Evolutionary conservation across 305 asterid genomes (phyloP).

Genomic region (Solanum hybrid): DNA sequence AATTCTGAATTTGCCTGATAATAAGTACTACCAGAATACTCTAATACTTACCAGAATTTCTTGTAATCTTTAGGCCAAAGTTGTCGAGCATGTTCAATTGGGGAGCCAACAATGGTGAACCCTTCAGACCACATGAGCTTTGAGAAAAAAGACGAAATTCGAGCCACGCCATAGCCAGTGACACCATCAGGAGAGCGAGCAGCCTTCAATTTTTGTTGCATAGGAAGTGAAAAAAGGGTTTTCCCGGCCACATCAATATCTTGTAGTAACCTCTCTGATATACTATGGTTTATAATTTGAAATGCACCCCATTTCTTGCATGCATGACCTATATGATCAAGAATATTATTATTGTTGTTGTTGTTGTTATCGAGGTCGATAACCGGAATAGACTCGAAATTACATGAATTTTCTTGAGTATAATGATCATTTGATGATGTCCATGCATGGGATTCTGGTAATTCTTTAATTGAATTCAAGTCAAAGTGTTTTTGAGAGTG

Average conservation of each 20-base stretch:
- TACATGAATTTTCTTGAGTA: conserved; percentile 1
- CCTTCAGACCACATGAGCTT: conserved; percentile 98
- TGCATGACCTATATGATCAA: conserved; percentile 61
- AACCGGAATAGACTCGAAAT: conserved; percentile 38
- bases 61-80: conserved; percentile 70
- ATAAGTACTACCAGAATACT: background rate
- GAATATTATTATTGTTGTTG: conserved; percentile 18
- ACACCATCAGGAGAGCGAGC: conserved; percentile 54
- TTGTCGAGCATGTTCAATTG: conserved; percentile 59
- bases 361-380: conserved; percentile 33
- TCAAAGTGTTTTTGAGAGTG: conserved; percentile 33
- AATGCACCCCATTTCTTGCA: conserved; percentile 92
- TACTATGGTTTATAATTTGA: conserved; percentile 57
- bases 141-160: conserved; percentile 71
- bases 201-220: conserved; percentile 65
- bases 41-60: conserved; percentile 46
- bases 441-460: conserved; percentile 97
- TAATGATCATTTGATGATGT: conserved; percentile 20
- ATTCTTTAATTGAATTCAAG: conserved; percentile 47
- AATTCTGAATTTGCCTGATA: background rate
- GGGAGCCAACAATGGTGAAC: conserved; percentile 84
- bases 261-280: conserved; percentile 34
- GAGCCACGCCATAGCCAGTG: conserved; percentile 75
- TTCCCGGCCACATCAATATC: conserved; percentile 37
- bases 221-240: conserved; percentile 65